Evolutionary conservation across 2,329 filamentous ascomycete genomes (phyloP), one percentile per base, ranked within the genome.

Genomic region (Venturia carpophila): DNA sequence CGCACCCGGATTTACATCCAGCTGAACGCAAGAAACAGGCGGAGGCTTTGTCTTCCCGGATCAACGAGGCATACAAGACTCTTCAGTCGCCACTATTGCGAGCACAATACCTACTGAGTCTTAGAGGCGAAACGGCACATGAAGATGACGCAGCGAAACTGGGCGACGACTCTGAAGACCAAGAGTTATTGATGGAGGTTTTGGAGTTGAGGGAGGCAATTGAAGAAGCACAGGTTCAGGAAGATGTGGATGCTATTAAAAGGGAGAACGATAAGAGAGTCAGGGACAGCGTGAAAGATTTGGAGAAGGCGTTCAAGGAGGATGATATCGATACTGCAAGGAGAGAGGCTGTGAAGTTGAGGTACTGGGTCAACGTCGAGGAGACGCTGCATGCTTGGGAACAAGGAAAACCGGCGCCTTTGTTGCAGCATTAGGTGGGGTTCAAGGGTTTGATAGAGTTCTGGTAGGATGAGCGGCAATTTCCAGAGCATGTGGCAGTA

Each of bases 51-150:
- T 94, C 89, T 9, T 42, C 60, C 11, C 83, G 85, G 34, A 92
- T 97, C 75, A 97, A 97, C 80, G 88, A 92, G 69, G 94, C 94
- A 0, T 97, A 95, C 82, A 88, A 86, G 72, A 96, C 92, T 2
- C 83, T 99, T 0, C 79, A 84, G 62, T 85, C 88, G 70, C 92
- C 94, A 19, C 79, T 99, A 15, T 76, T 84, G 60, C 85, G 94
- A 30, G 92, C 93, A n/a, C 91, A 97, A 75, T 96, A 97, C 74
- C 79, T 97, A 6, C 83, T 97, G 0, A 76, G 78, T 4, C 78
- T 88, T 62, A 83, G 87, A 49, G 91, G 87, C 0, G 83, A 92
- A 24, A 90, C 96, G 72, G 86, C 94, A 0, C 87, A 86, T 1
- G 85, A 87, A 70, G 92, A 97, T 71, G 92, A 95, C 77, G 83